phyloP scores from a whole-genome alignment of 257 asterid species.

The Nicotiana knightiana region DNA sequence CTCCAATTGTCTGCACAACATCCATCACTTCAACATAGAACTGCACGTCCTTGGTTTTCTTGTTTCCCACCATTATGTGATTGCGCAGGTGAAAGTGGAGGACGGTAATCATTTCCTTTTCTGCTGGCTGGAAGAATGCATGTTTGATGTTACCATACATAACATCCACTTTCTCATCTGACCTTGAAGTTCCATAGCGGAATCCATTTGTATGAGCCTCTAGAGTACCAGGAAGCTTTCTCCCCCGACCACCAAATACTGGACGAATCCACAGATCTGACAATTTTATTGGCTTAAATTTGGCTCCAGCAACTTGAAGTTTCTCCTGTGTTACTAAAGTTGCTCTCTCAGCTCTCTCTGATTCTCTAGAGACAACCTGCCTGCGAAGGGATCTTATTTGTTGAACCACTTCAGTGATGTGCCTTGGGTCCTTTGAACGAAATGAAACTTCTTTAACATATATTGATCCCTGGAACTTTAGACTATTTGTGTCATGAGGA shows the following conservation, averaged over 20 bases:
- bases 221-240: constrained; percentile 19
- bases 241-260: constrained; percentile 23
- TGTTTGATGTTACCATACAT: constrained; percentile 24
- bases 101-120: constrained; percentile 27
- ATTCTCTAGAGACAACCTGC: constrained; percentile 27
- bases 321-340: constrained; percentile 23
- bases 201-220: constrained; percentile 23
- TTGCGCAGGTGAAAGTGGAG: constrained; percentile 26
- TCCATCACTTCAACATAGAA: constrained; percentile 29
- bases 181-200: constrained; percentile 23
- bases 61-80: constrained; percentile 29
- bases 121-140: constrained; percentile 30
- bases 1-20: constrained; percentile 20
- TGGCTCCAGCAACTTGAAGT: constrained; percentile 18
- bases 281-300: constrained; percentile 21
- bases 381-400: constrained; percentile 22
- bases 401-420: constrained; percentile 20
- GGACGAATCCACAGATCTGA: constrained; percentile 18
- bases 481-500: constrained; percentile 19
- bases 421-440: constrained; percentile 23
- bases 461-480: constrained; percentile 22
- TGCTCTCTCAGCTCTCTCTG: constrained; percentile 21
- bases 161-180: constrained; percentile 18
- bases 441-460: constrained; percentile 23
- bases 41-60: constrained; percentile 33